Base-by-base conservation (phyloP, 192 early-diverging fungal genomes). In the Entomortierella beljakovae region DNA sequence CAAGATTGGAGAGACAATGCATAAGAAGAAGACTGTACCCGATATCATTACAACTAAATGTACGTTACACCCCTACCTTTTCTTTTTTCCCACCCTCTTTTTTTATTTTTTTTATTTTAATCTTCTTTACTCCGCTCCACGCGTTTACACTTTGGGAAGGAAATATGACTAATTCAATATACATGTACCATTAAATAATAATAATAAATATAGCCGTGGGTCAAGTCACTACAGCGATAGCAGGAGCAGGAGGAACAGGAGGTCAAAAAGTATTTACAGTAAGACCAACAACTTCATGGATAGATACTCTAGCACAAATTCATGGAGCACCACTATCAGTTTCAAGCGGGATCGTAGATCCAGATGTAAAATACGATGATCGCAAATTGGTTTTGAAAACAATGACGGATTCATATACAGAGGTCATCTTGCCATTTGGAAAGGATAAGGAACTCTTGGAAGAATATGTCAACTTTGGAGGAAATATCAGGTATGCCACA, bases 401-500 rank as follows among this genome's bases (percentile, higher is more conserved):
- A 57, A 91, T 94, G 83, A 75, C 83, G 37, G 88, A 94, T 60
- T 90, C 88, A 37, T 96, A 94, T 71, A 89, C 92, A 31, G 90
- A 95, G 61, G 89, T 91, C 7, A 89, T 87, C 52, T 76, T 98
- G 35, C 92, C 90, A 0, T 95, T 98, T 77, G 86, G 89, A 64
- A 89, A 86, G 63, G 87, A 94, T 42, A 88, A 92, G 20, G 79
- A 82, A 16, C 81, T 96, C 46, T 72, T 88, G 35, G 94, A 96
- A 22, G 89, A 94, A 29, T 98, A 98, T 74, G 79, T 94, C 73
- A 93, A 88, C 79, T 81, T 84, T 29, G 86, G 89, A 58, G 95
- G 96, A 52, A 71, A 75, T 13, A 90, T 97, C 43, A 85, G 92
- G 74, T 85, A 73, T n/a, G n/a, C n/a, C n/a, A n/a, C n/a, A n/a